Evolutionary conservation across 2,329 filamentous ascomycete species (phyloP), one percentile per base, ranked within the genome.

Genomic region (Alternaria triticina): DNA sequence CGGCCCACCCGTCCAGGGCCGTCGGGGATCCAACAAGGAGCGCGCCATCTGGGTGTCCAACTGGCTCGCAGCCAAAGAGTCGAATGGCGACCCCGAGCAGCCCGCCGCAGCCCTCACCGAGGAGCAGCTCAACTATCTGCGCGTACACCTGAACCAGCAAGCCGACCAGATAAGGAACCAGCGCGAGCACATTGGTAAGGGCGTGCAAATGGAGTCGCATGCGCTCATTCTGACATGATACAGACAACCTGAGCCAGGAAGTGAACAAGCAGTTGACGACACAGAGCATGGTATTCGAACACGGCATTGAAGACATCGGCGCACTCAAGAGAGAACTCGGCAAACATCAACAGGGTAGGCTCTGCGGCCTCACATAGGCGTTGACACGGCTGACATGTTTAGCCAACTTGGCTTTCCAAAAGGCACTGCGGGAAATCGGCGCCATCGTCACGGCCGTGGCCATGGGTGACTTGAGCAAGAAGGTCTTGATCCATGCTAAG

Each of bases 401-500:
- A 82, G 96, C 96, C 77, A 99, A 99, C 81, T 90, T 97, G 81
- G 96, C 96, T 72, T 99, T 98, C 87, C 94, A 98, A 79, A 98
- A 98, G 82, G 96, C 96, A 11, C 84, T 99, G 33, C 89, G 94
- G 68, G 96, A 99, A 80, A 98, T 99, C 71, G 96, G 96, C 72
- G 96, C 95, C 77, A 98, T 99, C 73, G 93, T 98, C 74, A 97
- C 96, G 22, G 94, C 95, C 66, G 96, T 98, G 70, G 96, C 95
- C 61, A 93, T 93, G 74, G 95, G 95, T 81, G 95, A 98, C 78
- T 86, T 98, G 65, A 97, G 94, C 80, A 97, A 97, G 86, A 97
- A 97, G 83, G 95, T 97, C 67, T 89, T 95, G 75, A 96, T 98
- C 80, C 96, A 97, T 78, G 92, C 92, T 5, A 91, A 96, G 70